phyloP scores from a whole-genome alignment of 1,284 basidiomycete species.

The Heterobasidion irregulare region DNA sequence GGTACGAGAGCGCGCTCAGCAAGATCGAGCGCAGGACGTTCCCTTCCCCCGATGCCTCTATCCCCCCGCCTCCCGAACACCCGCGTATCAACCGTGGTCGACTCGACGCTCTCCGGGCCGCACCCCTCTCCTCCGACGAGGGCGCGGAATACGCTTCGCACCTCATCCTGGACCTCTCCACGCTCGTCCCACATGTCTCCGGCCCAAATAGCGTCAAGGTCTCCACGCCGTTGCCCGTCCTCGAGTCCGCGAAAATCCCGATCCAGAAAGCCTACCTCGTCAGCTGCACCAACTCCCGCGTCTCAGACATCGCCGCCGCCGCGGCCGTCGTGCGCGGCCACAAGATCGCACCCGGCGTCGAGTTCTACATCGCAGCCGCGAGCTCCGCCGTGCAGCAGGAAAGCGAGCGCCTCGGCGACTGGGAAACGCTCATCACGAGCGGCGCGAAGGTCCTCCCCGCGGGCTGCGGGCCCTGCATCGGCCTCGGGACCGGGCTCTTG shows the following conservation, averaged over 20 bases:
- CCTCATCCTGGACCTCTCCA: slow-evolving; percentile 87
- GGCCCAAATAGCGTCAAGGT: slow-evolving; percentile 98
- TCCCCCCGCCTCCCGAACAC: slow-evolving; percentile 73
- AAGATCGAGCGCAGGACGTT: slow-evolving; percentile 81
- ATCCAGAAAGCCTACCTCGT: slow-evolving; percentile 99
- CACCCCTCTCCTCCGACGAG: slow-evolving; percentile 62
- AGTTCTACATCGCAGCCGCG: slow-evolving; percentile 97
- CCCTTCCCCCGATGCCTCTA: slow-evolving; percentile 38
- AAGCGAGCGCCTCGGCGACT: slow-evolving; percentile 80
- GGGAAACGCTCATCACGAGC: slow-evolving; percentile 79
- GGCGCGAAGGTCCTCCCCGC: slow-evolving; percentile 92
- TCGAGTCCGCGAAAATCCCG: slow-evolving; percentile 67
- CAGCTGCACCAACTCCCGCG: slow-evolving; percentile 96
- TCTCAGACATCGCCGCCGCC: slow-evolving; percentile 90
- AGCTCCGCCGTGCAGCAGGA: slow-evolving; percentile 89
- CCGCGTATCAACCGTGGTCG: slow-evolving; percentile 80
- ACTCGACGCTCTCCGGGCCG: slow-evolving; percentile 56
- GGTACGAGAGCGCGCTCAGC: slow-evolving; percentile 81
- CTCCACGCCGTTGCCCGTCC: slow-evolving; percentile 80
- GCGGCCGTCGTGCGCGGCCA: slow-evolving; percentile 83
- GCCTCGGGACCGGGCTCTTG: slow-evolving; percentile 86
- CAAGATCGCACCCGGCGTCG: slow-evolving; percentile 84
- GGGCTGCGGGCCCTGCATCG: slow-evolving; percentile 98
- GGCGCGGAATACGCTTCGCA: slow-evolving; percentile 84
- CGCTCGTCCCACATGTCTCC: slow-evolving; percentile 91